Conservation (phyloP, 2,329 filamentous ascomycete species). For the Corynespora cassiicola region DNA sequence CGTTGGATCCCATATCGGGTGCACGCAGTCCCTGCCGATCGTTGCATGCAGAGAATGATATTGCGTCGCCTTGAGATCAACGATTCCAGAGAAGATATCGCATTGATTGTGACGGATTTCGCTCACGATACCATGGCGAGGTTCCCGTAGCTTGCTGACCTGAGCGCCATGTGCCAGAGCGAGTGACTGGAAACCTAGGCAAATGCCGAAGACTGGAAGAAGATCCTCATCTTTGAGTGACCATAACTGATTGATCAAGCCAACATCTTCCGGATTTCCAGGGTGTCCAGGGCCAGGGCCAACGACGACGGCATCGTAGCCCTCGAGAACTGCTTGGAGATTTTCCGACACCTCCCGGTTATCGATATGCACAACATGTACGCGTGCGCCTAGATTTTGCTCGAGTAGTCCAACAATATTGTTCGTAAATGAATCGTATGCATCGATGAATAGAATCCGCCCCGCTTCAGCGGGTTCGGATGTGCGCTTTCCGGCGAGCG, state of each 20-base stretch:
- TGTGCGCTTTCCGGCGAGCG: too few relatives aligned
- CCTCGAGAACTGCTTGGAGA: constrained; percentile 50
- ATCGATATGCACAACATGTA: constrained; percentile 73
- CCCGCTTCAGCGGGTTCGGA: too few relatives aligned
- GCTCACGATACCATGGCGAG: constrained; percentile 80
- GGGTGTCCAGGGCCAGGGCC: constrained; percentile 88
- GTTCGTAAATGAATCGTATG: constrained; percentile 92
- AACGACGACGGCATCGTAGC: constrained; percentile 82
- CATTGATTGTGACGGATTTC: constrained; percentile 62
- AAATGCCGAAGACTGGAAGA: constrained; percentile 82
- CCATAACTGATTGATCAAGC: constrained; percentile 79
- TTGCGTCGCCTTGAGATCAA: constrained; percentile 70
- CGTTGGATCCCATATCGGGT: constrained; percentile 33
- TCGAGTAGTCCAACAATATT: constrained; percentile 84
- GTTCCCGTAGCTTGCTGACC: constrained; percentile 68
- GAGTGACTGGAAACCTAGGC: constrained; percentile 83
- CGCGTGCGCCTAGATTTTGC: constrained; percentile 68
- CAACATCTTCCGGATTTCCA: constrained; percentile 71
- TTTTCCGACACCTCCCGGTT: constrained; percentile 35
- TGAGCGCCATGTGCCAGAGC: constrained; percentile 68
- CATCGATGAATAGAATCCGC: constrained; percentile 90
- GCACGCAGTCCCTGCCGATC: constrained; percentile 21
- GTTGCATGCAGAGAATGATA: constrained; percentile 68
- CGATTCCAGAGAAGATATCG: constrained; percentile 69
- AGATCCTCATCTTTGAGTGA: constrained; percentile 60